These are phyloP conservation scores for Kuraishia capsulata DNA, from an alignment of 805 yeast species.

Conservation along the genomic window DNA sequence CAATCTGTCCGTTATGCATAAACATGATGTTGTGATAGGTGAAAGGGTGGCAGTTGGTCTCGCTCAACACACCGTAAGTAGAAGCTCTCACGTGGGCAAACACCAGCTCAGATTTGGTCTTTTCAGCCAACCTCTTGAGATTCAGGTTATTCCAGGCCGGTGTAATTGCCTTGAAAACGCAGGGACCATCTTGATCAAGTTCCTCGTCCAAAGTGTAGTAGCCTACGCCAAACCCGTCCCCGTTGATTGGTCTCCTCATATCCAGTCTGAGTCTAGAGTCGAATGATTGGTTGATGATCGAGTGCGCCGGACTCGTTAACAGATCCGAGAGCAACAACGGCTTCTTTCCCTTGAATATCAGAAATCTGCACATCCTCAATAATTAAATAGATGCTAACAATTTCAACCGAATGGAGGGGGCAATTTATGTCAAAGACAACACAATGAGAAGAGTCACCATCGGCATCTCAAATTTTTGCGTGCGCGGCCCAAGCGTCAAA, in stretches of 20 bases:
- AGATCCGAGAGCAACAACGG: conserved; percentile 80
- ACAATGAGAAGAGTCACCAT: no score
- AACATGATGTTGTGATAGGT: conserved; percentile 81
- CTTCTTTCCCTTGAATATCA: conserved; percentile 87
- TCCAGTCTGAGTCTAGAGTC: conserved; percentile 86
- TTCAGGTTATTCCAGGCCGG: conserved; percentile 98
- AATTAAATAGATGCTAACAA: no score
- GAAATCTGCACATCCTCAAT: conserved; percentile 73
- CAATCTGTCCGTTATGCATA: conserved; percentile 94
- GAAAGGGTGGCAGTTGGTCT: conserved; percentile 97
- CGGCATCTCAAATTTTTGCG: no score
- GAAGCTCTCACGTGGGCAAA: conserved; percentile 97
- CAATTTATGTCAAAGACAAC: no score
- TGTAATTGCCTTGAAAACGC: conserved; percentile 89
- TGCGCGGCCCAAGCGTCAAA: conserved; percentile 1
- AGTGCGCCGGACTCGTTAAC: conserved; percentile 91
- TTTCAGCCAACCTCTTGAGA: conserved; percentile 74
- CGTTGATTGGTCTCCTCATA: conserved; percentile 86
- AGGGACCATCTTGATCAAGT: conserved; percentile 55
- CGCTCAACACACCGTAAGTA: conserved; percentile 88
- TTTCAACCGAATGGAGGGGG: no score
- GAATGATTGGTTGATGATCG: conserved; percentile 92
- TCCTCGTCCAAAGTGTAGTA: conserved; percentile 65
- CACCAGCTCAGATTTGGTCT: conserved; percentile 75
- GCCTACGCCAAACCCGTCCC: conserved; percentile 98